Conservation (phyloP, 768 basidiomycete species). For the Podaxis sp. region DNA sequence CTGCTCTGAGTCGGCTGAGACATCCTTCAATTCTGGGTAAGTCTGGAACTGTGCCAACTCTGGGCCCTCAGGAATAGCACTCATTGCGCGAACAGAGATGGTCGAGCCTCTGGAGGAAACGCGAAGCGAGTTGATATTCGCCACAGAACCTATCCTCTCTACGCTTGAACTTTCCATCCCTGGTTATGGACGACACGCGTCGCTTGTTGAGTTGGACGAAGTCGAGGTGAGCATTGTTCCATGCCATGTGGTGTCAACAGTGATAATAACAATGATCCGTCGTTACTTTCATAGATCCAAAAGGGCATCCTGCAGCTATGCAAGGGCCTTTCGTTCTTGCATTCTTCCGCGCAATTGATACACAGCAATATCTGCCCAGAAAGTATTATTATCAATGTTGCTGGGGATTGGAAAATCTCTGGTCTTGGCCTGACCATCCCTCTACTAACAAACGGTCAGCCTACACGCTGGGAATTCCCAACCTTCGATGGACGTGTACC, state of each 20-base stretch:
- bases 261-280: conserved; percentile 8
- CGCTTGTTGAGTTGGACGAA: conserved; percentile 87
- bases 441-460: conserved; percentile 64
- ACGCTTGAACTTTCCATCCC: conserved; percentile 79
- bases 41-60: neutral
- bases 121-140: conserved; percentile 84
- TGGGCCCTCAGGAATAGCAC: neutral
- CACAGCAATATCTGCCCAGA: conserved; percentile 91
- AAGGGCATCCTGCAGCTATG: conserved; percentile 94
- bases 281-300: conserved; percentile 64
- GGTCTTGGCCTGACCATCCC: conserved; percentile 88
- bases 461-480: conserved; percentile 88
- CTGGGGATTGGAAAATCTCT: conserved; percentile 97
- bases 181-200: conserved; percentile 52
- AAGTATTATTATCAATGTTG: conserved; percentile 84
- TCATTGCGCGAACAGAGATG: conserved; percentile 62
- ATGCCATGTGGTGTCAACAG: neutral
- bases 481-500: conserved; percentile 82
- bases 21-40: conserved; percentile 92
- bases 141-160: conserved; percentile 87
- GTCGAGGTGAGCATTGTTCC: conserved; percentile 63
- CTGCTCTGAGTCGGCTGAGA: conserved; percentile 78
- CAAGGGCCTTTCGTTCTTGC: conserved; percentile 88
- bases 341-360: conserved; percentile 87
- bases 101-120: conserved; percentile 97